Conservation (phyloP, 495 filamentous ascomycete species). For the Entonaema liquescens region DNA sequence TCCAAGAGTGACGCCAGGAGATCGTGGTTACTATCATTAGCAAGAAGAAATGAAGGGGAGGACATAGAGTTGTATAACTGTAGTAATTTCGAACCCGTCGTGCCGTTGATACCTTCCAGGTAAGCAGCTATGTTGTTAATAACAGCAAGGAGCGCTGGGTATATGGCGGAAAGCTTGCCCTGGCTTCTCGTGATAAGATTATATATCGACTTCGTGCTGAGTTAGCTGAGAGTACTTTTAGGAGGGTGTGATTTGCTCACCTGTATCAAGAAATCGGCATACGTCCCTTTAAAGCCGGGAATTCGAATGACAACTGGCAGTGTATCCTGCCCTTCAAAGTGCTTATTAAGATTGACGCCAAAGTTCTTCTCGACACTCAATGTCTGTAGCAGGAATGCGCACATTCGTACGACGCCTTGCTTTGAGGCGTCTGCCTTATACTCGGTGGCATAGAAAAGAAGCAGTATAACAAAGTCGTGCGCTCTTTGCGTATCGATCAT, state of each 20-base stretch:
- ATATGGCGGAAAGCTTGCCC: slow-evolving; percentile 89
- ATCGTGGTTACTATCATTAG: slow-evolving; percentile 90
- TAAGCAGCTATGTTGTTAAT: slow-evolving; percentile 93
- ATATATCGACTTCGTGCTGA: slow-evolving; percentile 78
- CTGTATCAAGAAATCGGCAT: slow-evolving; percentile 93
- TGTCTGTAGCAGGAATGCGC: slow-evolving; percentile 94
- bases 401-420: slow-evolving; percentile 94
- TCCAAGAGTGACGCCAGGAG: slow-evolving; percentile 86
- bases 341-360: slow-evolving; percentile 86
- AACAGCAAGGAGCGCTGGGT: slow-evolving; percentile 90
- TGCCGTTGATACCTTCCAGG: slow-evolving; percentile 76
- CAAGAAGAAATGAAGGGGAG: slow-evolving; percentile 90
- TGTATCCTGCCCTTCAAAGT: slow-evolving; percentile 88
- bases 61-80: slow-evolving; percentile 96
- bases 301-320: slow-evolving; percentile 83
- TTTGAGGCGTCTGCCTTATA: slow-evolving; percentile 86
- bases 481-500: slow-evolving; percentile 95
- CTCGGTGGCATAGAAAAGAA: slow-evolving; percentile 91
- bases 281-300: slow-evolving; percentile 84
- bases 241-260: slow-evolving; percentile 59
- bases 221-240: slow-evolving; percentile 6
- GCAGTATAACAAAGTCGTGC: slow-evolving; percentile 90
- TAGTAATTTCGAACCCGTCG: slow-evolving; percentile 80
- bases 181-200: slow-evolving; percentile 91
- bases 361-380: slow-evolving; percentile 93